These are phyloP conservation scores for Arthrobotrys sinensis DNA, from an alignment of 2,329 filamentous ascomycete genomes.

Conservation along the genomic window DNA sequence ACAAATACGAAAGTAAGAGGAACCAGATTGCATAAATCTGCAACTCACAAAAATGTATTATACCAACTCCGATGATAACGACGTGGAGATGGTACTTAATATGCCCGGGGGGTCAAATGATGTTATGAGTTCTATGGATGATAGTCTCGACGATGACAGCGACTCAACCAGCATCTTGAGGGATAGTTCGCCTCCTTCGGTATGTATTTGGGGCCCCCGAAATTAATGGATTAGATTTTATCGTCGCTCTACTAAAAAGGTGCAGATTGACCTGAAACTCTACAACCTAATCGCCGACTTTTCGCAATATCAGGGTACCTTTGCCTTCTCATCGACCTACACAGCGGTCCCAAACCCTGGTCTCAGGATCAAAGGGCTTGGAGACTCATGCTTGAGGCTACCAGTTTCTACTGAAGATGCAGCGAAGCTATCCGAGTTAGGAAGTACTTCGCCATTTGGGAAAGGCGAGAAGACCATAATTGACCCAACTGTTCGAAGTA, in stretches of 20 bases:
- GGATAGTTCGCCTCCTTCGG: not conserved
- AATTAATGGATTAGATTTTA: not conserved
- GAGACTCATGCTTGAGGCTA: constrained; percentile 27
- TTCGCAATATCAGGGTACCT: constrained; percentile 37
- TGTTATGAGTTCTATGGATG: not conserved
- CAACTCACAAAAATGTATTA: no score
- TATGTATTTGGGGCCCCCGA: not conserved
- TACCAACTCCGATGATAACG: no score
- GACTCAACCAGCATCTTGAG: not conserved
- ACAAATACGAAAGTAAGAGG: no score
- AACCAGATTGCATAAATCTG: no score
- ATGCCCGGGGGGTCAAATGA: no score
- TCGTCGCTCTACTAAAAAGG: not conserved
- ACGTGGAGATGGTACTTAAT: no score
- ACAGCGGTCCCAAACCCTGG: constrained; percentile 42
- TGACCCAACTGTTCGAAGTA: constrained; percentile 36
- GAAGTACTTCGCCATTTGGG: constrained; percentile 40
- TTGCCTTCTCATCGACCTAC: constrained; percentile 50
- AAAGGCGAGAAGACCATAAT: constrained; percentile 42
- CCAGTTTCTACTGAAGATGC: constrained; percentile 45
- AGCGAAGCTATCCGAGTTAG: constrained; percentile 21
- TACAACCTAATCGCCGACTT: constrained; percentile 14
- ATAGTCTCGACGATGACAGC: not conserved
- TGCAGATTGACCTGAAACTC: constrained; percentile 33
- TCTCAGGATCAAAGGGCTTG: constrained; percentile 39